These are phyloP conservation scores for Cytospora piceae DNA, from an alignment of 2,329 filamentous ascomycete species.

Conservation along the genomic window DNA sequence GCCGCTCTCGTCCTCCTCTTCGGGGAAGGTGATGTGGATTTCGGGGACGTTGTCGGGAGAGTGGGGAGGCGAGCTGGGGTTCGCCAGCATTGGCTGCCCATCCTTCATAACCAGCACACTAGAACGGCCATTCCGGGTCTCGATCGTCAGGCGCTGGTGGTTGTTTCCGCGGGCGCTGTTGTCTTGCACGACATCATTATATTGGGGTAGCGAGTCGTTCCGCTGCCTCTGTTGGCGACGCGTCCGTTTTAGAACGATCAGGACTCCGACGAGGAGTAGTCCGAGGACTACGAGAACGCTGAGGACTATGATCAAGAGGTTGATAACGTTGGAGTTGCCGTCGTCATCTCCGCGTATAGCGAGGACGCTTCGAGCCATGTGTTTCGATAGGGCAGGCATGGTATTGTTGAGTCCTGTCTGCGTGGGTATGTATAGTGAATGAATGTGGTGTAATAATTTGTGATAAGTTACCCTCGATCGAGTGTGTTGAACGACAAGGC, in stretches of 20 bases:
- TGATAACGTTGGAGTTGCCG: constrained; percentile 52
- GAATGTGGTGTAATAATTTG: constrained; percentile 18
- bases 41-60: constrained; percentile 86
- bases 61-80: constrained; percentile 74
- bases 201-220: constrained; percentile 61
- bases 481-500: constrained; percentile 15
- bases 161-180: constrained; percentile 54
- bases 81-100: constrained; percentile 72
- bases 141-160: constrained; percentile 59
- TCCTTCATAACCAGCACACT: constrained; percentile 82
- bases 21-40: constrained; percentile 97
- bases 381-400: constrained; percentile 45
- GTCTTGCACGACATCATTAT: constrained; percentile 58
- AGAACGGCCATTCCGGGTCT: constrained; percentile 61
- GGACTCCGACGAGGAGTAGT: constrained; percentile 66
- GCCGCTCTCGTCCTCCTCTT: constrained; percentile 86
- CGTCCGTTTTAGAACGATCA: constrained; percentile 74
- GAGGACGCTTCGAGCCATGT: constrained; percentile 48
- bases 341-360: constrained; percentile 48
- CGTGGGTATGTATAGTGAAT: constrained; percentile 21
- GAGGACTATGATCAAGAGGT: constrained; percentile 79
- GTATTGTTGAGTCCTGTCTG: constrained; percentile 32
- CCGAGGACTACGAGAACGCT: constrained; percentile 72
- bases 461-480: constrained; percentile 18
- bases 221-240: constrained; percentile 51